A percentile compares a stretch with the other conserved stretches of the same genome.
Evolutionary conservation across 2,329 filamentous ascomycete genomes (phyloP).

Genomic region (Sclerotinia spermophila): DNA sequence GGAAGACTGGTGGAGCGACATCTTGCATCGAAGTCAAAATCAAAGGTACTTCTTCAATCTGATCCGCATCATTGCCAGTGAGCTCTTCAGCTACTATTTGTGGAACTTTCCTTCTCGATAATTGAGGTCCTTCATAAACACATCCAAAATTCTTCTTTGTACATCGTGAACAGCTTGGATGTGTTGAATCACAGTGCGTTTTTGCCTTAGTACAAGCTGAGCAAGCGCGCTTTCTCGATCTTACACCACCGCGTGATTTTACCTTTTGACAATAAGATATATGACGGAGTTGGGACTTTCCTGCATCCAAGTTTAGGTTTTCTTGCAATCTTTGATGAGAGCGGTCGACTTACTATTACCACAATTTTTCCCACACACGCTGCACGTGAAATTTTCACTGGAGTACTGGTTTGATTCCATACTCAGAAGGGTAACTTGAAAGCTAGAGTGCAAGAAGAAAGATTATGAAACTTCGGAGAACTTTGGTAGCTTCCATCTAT

Average conservation of each 20-base stretch:
- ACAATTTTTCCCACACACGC: constrained; percentile 24
- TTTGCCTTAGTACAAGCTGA: constrained; percentile 24
- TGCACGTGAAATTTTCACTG: constrained; percentile 18
- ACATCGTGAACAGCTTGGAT: constrained; percentile 25
- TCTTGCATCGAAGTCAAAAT: neutral
- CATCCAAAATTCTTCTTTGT: constrained; percentile 18
- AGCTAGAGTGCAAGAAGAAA: too few relatives aligned
- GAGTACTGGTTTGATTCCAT: neutral
- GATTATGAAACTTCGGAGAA: neutral
- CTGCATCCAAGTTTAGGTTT: constrained; percentile 13
- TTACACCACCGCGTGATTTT: constrained; percentile 11
- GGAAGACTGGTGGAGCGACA: neutral
- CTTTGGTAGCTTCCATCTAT: neutral
- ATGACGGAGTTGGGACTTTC: constrained; percentile 25
- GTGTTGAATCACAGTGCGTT: constrained; percentile 23
- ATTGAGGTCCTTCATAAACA: constrained; percentile 11
- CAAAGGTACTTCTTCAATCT: neutral
- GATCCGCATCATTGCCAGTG: neutral
- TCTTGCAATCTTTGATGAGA: neutral
- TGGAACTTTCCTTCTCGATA: neutral
- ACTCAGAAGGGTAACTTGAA: neutral
- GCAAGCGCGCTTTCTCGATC: constrained; percentile 26
- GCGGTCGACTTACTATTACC: constrained; percentile 20
- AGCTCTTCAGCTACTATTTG: too few relatives aligned
- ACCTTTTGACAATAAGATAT: constrained; percentile 24